Conservation (phyloP, 352 stramenopile species). For the Globisporangium paroecandrum region DNA sequence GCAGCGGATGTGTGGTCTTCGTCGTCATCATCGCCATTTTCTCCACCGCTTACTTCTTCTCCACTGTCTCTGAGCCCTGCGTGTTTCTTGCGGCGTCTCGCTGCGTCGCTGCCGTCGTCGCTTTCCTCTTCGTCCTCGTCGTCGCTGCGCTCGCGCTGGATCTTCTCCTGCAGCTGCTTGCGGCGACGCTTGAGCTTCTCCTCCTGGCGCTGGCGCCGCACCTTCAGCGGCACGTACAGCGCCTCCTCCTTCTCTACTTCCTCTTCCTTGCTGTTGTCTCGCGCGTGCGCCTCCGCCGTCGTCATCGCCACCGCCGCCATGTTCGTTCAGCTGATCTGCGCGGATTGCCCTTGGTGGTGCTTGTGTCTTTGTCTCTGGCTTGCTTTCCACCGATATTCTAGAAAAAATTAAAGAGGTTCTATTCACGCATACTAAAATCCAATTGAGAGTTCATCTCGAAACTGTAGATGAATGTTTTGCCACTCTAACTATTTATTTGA, state of each 20-base stretch:
- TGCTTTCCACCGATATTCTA: no score
- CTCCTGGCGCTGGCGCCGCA: constrained; percentile 65
- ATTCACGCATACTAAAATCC: no score
- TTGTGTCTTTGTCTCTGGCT: neutral
- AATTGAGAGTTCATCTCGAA: no score
- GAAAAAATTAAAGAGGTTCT: no score
- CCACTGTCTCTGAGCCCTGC: neutral
- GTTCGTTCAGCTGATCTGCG: neutral
- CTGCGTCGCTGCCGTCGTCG: constrained; percentile 4
- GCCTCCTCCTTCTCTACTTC: constrained; percentile 25
- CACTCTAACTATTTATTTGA: no score
- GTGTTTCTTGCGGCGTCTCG: constrained; percentile 10
- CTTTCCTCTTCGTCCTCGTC: constrained; percentile 20
- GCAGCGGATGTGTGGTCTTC: constrained; percentile 16
- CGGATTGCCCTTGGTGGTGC: neutral
- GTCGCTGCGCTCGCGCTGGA: constrained; percentile 41
- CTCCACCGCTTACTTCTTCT: constrained; percentile 14
- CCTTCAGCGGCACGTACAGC: constrained; percentile 81
- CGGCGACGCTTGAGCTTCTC: constrained; percentile 56
- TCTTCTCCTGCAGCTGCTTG: constrained; percentile 46
- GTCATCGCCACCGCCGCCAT: constrained; percentile 3
- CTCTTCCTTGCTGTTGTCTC: constrained; percentile 5
- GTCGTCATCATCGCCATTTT: constrained; percentile 6
- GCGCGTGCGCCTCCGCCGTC: constrained; percentile 6
- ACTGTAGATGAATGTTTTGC: no score